These are phyloP conservation scores for Phytophthora podocarpi DNA, from an alignment of 352 stramenopile genomes.

Conservation along the genomic window DNA sequence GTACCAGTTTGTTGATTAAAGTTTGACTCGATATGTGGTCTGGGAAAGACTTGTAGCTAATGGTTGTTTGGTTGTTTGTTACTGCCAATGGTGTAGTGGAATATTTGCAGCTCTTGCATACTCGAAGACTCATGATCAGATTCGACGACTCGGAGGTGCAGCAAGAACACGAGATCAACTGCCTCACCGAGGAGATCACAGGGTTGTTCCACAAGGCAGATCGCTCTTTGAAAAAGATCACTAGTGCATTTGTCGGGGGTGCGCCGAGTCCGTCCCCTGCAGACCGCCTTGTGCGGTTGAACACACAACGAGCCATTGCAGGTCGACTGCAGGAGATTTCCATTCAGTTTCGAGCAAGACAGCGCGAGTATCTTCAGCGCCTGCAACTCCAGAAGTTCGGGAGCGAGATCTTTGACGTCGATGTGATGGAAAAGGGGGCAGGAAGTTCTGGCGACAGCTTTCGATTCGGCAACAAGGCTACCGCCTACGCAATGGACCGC, in stretches of 20 bases:
- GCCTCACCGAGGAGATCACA: constrained; percentile 67
- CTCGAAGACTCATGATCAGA: constrained; percentile 78
- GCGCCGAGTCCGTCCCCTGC: constrained; percentile 50
- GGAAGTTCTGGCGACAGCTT: constrained; percentile 8
- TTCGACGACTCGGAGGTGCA: constrained; percentile 72
- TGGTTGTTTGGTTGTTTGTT: not conserved
- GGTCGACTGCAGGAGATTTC: constrained; percentile 67
- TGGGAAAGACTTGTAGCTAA: too few species aligned
- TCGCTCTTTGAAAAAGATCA: constrained; percentile 73
- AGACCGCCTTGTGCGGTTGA: constrained; percentile 64
- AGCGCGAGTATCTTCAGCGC: constrained; percentile 76
- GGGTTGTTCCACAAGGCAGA: constrained; percentile 73
- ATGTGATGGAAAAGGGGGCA: constrained; percentile 31
- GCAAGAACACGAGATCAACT: constrained; percentile 77
- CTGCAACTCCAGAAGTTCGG: constrained; percentile 79
- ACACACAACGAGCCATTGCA: constrained; percentile 74
- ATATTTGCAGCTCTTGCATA: constrained; percentile 82
- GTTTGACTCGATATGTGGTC: too few species aligned
- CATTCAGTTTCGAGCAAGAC: constrained; percentile 59
- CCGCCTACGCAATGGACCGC: constrained; percentile 32
- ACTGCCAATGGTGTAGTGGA: constrained; percentile 48
- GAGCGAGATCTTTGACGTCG: constrained; percentile 63
- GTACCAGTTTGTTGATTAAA: constrained; percentile 49
- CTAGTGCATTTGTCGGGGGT: constrained; percentile 53
- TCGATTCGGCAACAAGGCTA: constrained; percentile 16